Conservation (phyloP, 176 grass and related monocot genomes). For the Zoysia pacifica region DNA sequence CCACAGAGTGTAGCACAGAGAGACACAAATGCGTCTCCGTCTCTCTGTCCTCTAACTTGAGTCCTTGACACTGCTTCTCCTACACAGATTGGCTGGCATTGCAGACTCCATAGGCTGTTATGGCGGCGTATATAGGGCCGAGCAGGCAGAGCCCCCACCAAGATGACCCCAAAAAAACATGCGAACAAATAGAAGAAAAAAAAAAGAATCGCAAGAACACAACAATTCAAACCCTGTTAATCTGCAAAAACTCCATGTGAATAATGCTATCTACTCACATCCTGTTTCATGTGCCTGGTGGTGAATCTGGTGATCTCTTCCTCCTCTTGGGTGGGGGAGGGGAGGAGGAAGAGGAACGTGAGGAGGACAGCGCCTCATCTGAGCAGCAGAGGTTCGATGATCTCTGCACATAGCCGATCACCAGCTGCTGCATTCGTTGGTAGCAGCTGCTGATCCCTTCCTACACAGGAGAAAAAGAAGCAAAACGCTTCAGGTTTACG, state of each 20-base stretch:
- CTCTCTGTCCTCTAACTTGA: not conserved
- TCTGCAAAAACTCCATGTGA: constrained; percentile 54
- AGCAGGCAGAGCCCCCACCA: constrained; percentile 47
- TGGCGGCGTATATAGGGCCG: constrained; percentile 45
- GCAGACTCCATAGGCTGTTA: constrained; percentile 54
- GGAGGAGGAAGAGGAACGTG: constrained; percentile 40
- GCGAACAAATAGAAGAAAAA: constrained; percentile 40
- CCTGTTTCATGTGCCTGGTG: constrained; percentile 29
- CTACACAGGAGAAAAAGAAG: constrained; percentile 33
- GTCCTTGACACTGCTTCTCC: constrained; percentile 29
- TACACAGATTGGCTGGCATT: constrained; percentile 46
- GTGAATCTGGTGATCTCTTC: constrained; percentile 51
- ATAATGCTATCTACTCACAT: constrained; percentile 43
- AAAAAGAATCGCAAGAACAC: constrained; percentile 49
- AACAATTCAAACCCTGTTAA: constrained; percentile 60
- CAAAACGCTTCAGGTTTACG: not conserved
- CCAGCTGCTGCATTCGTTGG: constrained; percentile 62
- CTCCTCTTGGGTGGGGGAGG: constrained; percentile 62
- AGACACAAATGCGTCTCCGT: constrained; percentile 35
- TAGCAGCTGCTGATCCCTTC: constrained; percentile 78
- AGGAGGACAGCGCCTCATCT: constrained; percentile 40
- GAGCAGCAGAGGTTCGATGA: constrained; percentile 40
- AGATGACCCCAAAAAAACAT: constrained; percentile 47
- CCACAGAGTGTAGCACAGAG: constrained; percentile 35
- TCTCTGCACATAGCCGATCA: constrained; percentile 47